Evolutionary conservation across 1,139 yeast genomes (phyloP), one percentile per base, ranked within the genome.

Genomic region (Blastobotrys raffinosifermentans): DNA sequence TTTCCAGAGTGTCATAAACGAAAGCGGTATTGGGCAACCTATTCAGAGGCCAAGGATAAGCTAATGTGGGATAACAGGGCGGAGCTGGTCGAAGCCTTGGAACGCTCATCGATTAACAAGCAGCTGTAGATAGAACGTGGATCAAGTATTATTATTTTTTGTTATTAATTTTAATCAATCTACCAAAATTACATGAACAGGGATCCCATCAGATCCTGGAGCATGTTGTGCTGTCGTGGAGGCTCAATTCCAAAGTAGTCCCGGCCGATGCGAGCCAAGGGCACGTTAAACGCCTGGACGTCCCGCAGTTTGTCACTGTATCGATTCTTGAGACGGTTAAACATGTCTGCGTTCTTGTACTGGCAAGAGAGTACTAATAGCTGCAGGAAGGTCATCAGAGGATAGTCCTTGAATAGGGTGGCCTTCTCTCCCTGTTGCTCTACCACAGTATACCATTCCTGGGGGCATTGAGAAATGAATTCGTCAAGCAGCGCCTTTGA

Each of bases 191-290:
- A 44, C 16, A 41, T 72, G 29, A 85, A 70, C 39, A 87, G 67
- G 21, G 87, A 86, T 16, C 93, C 80, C 94, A 89, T 84, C 67
- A 89, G 70, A 53, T 81, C 86, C 50, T 86, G 91, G 53, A 89
- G 64, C 67, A 84, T 68, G 55, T 86, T 85, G 13, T 70, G 70
- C 41, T 74, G 79, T 35, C 72, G 74, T 36, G 70, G 75, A 9
- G 74, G 67, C 13, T 72, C 61, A 31, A 80, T 73, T 10, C 81
- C 83, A 49, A 78, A 80, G 53, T 72, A 75, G 4, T 62, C 53
- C 46, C 63, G 64, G 25, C 81, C 84, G 34, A 72, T 56, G 23
- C 40, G 43, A 11, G 37, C 45, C 32, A 66, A 39, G 2, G 63
- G 53, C 11, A 48, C 49, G 13, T 43, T 43, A 44, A 64, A 50